Conservation (phyloP, 345 rosid species). For the Isatis tinctoria region DNA sequence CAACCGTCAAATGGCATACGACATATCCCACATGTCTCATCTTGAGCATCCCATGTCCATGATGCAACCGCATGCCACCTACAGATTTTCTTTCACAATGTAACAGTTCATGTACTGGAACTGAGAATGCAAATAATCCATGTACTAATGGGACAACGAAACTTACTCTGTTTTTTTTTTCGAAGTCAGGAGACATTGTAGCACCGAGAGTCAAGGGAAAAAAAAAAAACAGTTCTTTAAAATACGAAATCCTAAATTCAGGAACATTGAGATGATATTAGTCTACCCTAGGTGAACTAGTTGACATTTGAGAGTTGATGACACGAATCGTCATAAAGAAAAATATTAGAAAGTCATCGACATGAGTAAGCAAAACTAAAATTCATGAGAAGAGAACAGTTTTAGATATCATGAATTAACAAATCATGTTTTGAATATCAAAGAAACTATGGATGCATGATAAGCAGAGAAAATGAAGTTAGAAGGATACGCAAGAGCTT, state of each 20-base stretch:
- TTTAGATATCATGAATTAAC: background rate
- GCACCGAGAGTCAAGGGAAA: background rate
- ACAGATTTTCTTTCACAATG: background rate
- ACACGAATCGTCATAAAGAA: background rate
- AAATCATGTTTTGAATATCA: background rate
- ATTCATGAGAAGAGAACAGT: background rate
- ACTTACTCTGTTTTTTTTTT: constrained; percentile 1
- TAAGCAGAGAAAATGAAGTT: background rate
- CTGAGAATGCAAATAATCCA: background rate
- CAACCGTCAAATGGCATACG: constrained; percentile 99
- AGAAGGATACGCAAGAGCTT: constrained; percentile 11
- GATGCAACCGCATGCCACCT: constrained; percentile 99
- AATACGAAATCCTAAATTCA: background rate
- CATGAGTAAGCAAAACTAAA: background rate
- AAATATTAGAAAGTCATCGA: background rate
- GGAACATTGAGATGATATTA: background rate
- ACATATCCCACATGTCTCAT: constrained; percentile 95
- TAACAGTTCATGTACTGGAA: background rate
- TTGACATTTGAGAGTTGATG: background rate
- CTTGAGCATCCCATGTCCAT: constrained; percentile 99
- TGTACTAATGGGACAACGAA: background rate
- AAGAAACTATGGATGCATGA: background rate
- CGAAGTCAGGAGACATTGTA: background rate
- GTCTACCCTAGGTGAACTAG: background rate
- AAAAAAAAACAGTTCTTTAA: background rate